Conservation (phyloP, 192 early-diverging fungal genomes). For the Backusella morwellensis region DNA sequence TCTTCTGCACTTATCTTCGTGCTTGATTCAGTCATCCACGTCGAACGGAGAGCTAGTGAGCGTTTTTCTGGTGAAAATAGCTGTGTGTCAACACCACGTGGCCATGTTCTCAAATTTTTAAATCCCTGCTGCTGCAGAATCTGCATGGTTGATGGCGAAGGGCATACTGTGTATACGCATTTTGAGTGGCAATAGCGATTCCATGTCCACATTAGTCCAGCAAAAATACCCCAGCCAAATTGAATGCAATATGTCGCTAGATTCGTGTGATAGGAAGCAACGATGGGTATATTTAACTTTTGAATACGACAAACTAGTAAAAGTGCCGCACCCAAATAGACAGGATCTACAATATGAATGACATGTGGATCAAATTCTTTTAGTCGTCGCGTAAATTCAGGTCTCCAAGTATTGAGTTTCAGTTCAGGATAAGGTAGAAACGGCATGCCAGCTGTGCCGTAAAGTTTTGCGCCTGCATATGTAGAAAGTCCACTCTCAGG, state of each 20-base stretch:
- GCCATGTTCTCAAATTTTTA: conserved; percentile 28
- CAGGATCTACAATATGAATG: conserved; percentile 38
- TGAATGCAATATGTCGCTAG: conserved; percentile 32
- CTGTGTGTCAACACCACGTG: conserved; percentile 30
- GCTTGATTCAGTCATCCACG: conserved; percentile 16
- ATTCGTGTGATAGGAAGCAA: conserved; percentile 38
- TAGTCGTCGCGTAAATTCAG: conserved; percentile 25
- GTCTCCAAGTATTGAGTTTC: conserved; percentile 36
- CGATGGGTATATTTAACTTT: conserved; percentile 20
- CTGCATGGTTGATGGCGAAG: conserved; percentile 24
- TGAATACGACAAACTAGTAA: conserved; percentile 9
- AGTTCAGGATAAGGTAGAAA: conserved; percentile 38
- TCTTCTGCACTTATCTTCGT: background rate
- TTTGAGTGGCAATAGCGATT: conserved; percentile 32
- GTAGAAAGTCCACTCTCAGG: conserved; percentile 26
- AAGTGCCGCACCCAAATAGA: conserved; percentile 30
- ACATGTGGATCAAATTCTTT: conserved; percentile 28
- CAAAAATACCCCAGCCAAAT: conserved; percentile 34
- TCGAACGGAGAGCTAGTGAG: conserved; percentile 17
- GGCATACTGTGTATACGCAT: conserved; percentile 32
- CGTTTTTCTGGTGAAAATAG: conserved; percentile 29
- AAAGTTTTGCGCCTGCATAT: conserved; percentile 31
- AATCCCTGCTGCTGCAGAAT: conserved; percentile 35
- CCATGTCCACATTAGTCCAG: conserved; percentile 36
- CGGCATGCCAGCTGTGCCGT: conserved; percentile 33